Base-by-base conservation (phyloP, 169 alveolate species). In the Neospora caninum region DNA sequence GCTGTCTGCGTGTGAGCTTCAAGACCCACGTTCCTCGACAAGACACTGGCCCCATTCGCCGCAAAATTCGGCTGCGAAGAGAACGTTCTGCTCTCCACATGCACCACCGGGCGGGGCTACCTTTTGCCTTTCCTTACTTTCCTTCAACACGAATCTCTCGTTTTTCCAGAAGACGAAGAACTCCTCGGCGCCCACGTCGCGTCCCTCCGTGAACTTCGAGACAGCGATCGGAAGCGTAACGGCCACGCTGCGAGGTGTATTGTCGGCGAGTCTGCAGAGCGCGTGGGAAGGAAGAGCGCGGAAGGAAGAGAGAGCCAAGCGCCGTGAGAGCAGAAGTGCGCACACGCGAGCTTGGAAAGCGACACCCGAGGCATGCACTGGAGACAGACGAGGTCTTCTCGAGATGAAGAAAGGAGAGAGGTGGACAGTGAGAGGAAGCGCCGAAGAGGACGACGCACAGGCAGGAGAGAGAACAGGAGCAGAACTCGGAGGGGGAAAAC, bases 211-310 rank as follows among this genome's bases (percentile, higher is more conserved):
- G 49, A 93, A 93, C 54, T 64, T 42, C 41, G 89, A 67, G 41
- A 93, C 73, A 31, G 91, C 78, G 29, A 93, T 39, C 39, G 95
- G 95, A 18, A 93, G 58, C 27, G 89, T 34, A 27, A 93, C 88
- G 67, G 69, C 82, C 27, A 91, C 53, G 9, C 53, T 34, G 88
- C 93, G 80, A 27, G 95, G 95, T 0, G 93, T 93, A 9, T 91
- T 91, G 39, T 93, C 95, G 0, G 95, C 91, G 84, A 93, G 53
- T 49, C 95, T 93, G 83, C 42, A n/a, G 29, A 38, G 82, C 16
- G 49, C 31, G 49, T 6, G 0, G 34, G 34, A 54, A 53, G 36
- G 80, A 20, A 39, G 34, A 34, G 36, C 42, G 89, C 9, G 16
- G 13, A 18, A 16, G 9, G 58, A 13, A 49, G 18, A 0, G 58